A percentile compares a stretch with the other conserved stretches of the same genome.
Evolutionary conservation across 108 stramenopile species (phyloP).

Genomic region (Conticribra guillardii): DNA sequence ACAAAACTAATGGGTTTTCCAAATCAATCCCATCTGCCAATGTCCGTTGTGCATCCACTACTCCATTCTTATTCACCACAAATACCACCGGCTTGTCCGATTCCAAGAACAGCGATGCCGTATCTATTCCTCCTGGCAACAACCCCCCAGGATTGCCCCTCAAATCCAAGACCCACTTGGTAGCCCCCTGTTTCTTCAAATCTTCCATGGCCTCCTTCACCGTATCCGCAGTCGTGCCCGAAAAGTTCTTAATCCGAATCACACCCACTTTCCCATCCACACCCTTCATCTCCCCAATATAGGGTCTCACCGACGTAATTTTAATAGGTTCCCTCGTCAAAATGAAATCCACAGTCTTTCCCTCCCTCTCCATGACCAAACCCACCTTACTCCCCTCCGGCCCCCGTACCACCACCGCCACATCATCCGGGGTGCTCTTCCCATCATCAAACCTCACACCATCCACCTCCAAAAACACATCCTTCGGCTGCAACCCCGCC

Average conservation of each 20-base stretch:
- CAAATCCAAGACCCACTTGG: conserved; percentile 82
- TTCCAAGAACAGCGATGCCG: conserved; percentile 89
- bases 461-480: conserved; percentile 82
- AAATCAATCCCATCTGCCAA: conserved; percentile 69
- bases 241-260: conserved; percentile 89
- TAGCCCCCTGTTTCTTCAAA: conserved; percentile 83
- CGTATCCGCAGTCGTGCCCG: conserved; percentile 81
- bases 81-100: conserved; percentile 78
- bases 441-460: conserved; percentile 69
- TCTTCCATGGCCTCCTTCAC: conserved; percentile 72
- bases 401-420: conserved; percentile 75
- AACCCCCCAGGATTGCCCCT: conserved; percentile 95
- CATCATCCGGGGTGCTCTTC: conserved; percentile 78
- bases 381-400: conserved; percentile 82
- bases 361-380: conserved; percentile 71
- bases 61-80: conserved; percentile 84
- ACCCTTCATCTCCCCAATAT: conserved; percentile 53
- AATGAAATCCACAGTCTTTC: conserved; percentile 81
- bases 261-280: conserved; percentile 71
- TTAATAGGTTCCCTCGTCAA: conserved; percentile 85
- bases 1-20: conserved; percentile 67
- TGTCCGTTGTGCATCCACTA: conserved; percentile 72
- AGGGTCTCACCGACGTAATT: conserved; percentile 80
- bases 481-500: conserved; percentile 67
- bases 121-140: conserved; percentile 94